A percentile compares a stretch with the other conserved stretches of the same genome.
Conservation (phyloP, 2,329 filamentous ascomycete species). For the Sphaerulina vaccinii region DNA sequence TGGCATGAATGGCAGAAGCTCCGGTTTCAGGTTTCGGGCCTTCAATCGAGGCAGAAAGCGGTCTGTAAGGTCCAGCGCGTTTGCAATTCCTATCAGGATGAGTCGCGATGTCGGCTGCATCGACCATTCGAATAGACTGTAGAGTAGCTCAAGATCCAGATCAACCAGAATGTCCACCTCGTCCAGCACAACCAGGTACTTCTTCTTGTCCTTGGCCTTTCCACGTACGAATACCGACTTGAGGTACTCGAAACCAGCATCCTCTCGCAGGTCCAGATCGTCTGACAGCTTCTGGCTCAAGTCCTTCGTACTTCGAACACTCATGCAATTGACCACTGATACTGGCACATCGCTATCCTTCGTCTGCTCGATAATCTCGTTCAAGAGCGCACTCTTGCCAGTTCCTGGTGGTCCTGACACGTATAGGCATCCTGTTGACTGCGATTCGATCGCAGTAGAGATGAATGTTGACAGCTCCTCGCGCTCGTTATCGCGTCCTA, state of each 20-base stretch:
- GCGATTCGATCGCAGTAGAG: constrained; percentile 58
- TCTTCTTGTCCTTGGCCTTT: constrained; percentile 53
- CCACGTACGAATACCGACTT: constrained; percentile 66
- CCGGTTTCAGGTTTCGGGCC: constrained; percentile 84
- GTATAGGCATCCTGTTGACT: constrained; percentile 79
- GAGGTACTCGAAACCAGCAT: constrained; percentile 66
- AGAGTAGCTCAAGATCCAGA: constrained; percentile 82
- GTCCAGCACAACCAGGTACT: constrained; percentile 84
- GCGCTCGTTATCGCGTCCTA: constrained; percentile 72
- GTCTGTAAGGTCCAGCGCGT: constrained; percentile 92
- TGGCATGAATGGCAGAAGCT: constrained; percentile 85
- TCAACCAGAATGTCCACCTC: constrained; percentile 94
- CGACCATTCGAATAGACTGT: constrained; percentile 96
- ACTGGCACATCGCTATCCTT: constrained; percentile 58
- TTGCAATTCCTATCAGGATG: constrained; percentile 87
- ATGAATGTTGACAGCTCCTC: constrained; percentile 70
- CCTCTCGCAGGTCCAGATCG: constrained; percentile 60
- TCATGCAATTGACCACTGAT: constrained; percentile 94
- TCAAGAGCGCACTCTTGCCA: constrained; percentile 92
- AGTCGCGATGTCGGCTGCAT: constrained; percentile 76
- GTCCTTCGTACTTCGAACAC: constrained; percentile 83
- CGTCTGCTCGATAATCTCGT: constrained; percentile 67
- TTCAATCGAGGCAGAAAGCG: constrained; percentile 92
- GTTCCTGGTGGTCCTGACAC: constrained; percentile 95
- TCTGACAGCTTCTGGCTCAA: constrained; percentile 78